Evolutionary conservation across 441 rosid genomes (phyloP).

Genomic region (Aleurites moluccanus): DNA sequence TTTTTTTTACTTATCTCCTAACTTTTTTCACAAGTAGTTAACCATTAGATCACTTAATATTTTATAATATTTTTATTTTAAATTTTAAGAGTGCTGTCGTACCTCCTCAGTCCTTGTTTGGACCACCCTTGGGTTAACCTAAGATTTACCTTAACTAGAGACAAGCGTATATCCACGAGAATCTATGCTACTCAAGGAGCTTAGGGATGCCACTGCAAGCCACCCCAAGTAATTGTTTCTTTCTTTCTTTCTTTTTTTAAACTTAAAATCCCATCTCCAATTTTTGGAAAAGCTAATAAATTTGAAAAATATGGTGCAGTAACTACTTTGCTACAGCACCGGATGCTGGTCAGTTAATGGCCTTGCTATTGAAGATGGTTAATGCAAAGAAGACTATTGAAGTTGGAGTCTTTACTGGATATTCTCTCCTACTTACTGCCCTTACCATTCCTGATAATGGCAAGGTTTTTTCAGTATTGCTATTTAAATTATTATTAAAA

Average conservation of each 20-base stretch:
- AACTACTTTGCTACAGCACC: conserved; percentile 56
- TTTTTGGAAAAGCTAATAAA: no score
- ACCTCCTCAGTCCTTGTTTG: no score
- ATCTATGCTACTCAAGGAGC: conserved; percentile 31
- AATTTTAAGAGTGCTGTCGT: no score
- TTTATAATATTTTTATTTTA: no score
- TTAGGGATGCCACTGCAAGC: conserved; percentile 30
- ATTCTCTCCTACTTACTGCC: conserved; percentile 89
- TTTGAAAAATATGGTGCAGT: background rate
- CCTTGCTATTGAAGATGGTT: conserved; percentile 66
- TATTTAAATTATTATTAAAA: no score
- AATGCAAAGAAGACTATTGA: conserved; percentile 93
- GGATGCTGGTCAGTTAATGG: conserved; percentile 83
- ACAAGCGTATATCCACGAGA: conserved; percentile 43
- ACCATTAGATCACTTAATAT: no score
- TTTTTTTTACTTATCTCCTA: no score
- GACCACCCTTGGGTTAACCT: no score
- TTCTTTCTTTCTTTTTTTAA: background rate
- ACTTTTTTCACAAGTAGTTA: no score
- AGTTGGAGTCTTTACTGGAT: conserved; percentile 91
- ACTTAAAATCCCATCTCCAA: no score
- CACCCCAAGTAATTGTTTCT: conserved; percentile 35
- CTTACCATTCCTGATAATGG: conserved; percentile 90
- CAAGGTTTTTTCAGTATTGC: no score
- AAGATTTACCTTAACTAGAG: conserved; percentile 14